A percentile compares a stretch with the other conserved stretches of the same genome.
Conservation (phyloP, 805 yeast genomes). For the Debaryomyces maramus region DNA sequence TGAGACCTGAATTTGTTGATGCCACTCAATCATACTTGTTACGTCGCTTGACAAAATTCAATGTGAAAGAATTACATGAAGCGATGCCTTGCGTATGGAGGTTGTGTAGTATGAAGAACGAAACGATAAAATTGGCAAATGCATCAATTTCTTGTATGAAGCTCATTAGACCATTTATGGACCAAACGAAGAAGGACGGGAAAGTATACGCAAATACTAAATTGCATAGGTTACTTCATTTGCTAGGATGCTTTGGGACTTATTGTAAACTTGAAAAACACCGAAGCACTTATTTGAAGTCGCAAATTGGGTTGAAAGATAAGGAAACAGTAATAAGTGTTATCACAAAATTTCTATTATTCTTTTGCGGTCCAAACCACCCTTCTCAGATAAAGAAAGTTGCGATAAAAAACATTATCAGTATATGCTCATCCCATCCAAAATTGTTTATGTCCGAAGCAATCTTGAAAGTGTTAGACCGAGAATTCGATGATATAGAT, state of each 20-base stretch:
- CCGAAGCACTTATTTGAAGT: conserved; percentile 36
- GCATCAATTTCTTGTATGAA: conserved; percentile 65
- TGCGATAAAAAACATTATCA: conserved; percentile 58
- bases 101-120: conserved; percentile 47
- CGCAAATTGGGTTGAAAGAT: conserved; percentile 43
- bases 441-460: conserved; percentile 61
- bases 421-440: conserved; percentile 62
- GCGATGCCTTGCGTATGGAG: conserved; percentile 73
- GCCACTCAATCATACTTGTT: conserved; percentile 55
- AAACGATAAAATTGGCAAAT: conserved; percentile 50
- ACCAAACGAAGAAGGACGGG: conserved; percentile 15
- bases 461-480: conserved; percentile 52
- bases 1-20: conserved; percentile 51
- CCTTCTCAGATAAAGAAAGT: conserved; percentile 41
- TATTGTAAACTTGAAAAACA: conserved; percentile 60
- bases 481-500: conserved; percentile 42
- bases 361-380: conserved; percentile 44
- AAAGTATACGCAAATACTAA: conserved; percentile 41
- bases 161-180: conserved; percentile 48
- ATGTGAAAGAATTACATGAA: conserved; percentile 60
- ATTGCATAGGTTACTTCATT: conserved; percentile 55
- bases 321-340: conserved; percentile 59
- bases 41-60: conserved; percentile 58
- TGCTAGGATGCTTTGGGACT: conserved; percentile 72
- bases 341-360: conserved; percentile 57